phyloP scores from a whole-genome alignment of 2,329 filamentous ascomycete genomes.

The Knoxdaviesia proteae region DNA sequence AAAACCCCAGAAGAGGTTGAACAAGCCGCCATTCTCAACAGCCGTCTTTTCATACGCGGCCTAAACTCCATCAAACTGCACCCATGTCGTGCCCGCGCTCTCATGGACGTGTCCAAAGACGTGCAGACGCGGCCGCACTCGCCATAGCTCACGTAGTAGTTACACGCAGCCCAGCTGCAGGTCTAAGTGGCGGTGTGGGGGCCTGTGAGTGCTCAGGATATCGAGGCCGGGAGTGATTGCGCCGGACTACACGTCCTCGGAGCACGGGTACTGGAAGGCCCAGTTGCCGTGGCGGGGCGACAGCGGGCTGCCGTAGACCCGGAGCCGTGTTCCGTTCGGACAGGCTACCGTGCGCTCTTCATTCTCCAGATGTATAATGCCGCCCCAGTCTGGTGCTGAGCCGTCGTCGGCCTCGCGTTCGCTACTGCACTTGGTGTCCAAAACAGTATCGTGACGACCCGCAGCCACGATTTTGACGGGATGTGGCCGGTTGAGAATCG shows the following conservation, averaged over 20 bases:
- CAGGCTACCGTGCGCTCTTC: slow-evolving; percentile 40
- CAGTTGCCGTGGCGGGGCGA: slow-evolving; percentile 55
- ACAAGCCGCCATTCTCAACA: neutral
- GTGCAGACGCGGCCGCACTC: slow-evolving; percentile 53
- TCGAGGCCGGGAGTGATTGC: slow-evolving; percentile 52
- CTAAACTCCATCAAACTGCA: slow-evolving; percentile 59
- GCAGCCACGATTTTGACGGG: slow-evolving; percentile 60
- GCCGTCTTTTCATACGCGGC: slow-evolving; percentile 36
- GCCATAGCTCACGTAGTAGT: slow-evolving; percentile 52
- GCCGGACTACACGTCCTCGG: slow-evolving; percentile 39
- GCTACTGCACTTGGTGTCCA: slow-evolving; percentile 40
- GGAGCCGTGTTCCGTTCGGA: slow-evolving; percentile 34
- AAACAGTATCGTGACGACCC: slow-evolving; percentile 77
- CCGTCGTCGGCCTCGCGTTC: slow-evolving; percentile 15
- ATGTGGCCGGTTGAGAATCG: slow-evolving; percentile 30
- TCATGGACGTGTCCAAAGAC: slow-evolving; percentile 16
- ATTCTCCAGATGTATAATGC: slow-evolving; percentile 50
- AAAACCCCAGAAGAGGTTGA: too few species aligned
- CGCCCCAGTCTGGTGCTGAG: slow-evolving; percentile 33
- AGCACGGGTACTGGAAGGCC: slow-evolving; percentile 32
- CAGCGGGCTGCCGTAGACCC: slow-evolving; percentile 62
- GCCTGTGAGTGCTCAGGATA: slow-evolving; percentile 62
- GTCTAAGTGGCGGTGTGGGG: slow-evolving; percentile 52
- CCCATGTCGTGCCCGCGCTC: slow-evolving; percentile 44
- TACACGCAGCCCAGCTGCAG: slow-evolving; percentile 46